Conservation (phyloP, 352 stramenopile genomes). For the Globisporangium heterothallicum region DNA sequence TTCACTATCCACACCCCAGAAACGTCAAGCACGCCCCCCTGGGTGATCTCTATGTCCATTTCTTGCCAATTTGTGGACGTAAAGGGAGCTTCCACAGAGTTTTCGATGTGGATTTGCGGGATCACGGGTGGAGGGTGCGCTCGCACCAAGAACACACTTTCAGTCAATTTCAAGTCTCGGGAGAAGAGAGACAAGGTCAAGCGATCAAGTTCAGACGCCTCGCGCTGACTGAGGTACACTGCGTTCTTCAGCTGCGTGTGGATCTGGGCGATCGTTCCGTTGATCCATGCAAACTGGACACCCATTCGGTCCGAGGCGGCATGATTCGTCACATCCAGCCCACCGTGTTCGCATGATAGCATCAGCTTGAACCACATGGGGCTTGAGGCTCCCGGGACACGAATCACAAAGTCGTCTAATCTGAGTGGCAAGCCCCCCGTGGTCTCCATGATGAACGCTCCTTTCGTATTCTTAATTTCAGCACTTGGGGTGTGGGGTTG, state of each 20-base stretch:
- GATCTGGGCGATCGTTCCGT: constrained; percentile 18
- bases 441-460: not conserved
- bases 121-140: constrained; percentile 1
- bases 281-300: constrained; percentile 14
- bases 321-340: not conserved
- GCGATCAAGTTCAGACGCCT: constrained; percentile 2
- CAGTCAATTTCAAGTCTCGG: not conserved
- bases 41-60: constrained; percentile 5
- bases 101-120: constrained; percentile 13
- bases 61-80: constrained; percentile 17
- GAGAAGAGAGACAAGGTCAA: constrained; percentile 9
- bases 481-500: not conserved
- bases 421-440: not conserved
- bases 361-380: constrained; percentile 9
- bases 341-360: constrained; percentile 4
- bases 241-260: constrained; percentile 9
- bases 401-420: constrained; percentile 7
- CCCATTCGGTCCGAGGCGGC: not conserved
- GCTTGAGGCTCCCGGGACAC: not conserved
- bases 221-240: not conserved
- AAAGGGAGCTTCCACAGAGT: constrained; percentile 26
- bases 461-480: not conserved
- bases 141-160: constrained; percentile 8
- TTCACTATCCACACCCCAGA: constrained; percentile 12
- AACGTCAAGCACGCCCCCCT: constrained; percentile 7